Base-by-base conservation (phyloP, 2,329 filamentous ascomycete species). In the Calonectria pseudoreteaudii region DNA sequence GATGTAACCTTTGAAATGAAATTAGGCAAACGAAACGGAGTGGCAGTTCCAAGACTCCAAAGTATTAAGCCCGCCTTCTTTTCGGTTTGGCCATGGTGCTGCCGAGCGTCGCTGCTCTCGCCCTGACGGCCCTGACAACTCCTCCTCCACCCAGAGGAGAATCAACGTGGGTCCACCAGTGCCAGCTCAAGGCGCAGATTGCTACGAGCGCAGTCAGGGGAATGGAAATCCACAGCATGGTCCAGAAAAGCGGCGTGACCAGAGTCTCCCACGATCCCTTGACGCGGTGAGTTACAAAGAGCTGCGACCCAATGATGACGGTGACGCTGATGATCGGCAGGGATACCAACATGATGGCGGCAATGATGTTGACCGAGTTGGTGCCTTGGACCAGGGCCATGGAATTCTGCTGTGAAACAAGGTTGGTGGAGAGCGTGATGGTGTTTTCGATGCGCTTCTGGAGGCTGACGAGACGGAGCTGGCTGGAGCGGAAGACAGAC, bases 281-380 rank as follows among this genome's bases (percentile, higher is more conserved):
- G 4, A 73, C 71, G 0, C 62, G 72, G 8, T 81, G 71, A 1
- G 81, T 75, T 1, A 79, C 66, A 8, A 82, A 78, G 7, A 82
- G 44, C 62, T 81, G 81, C 10, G 81, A 83, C 44, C 81, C 81
- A 9, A 78, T 60, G 8, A 86, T 77, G 0, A 81, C 79, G 11
- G 85, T 83, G 10, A 86, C 83, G 0, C 80, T 81, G 2, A 82
- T 84, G 0, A 83, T 84, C 1, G 85, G 85, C 0, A 86, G 62
- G 72, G 86, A 86, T 8, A 86, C 67, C 70, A 86, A 80, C 8
- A 84, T 85, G 26, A 86, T 82, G 44, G 80, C 79, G 4, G 85
- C 82, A 36, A 86, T 84, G 8, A 84, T 80, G 65, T 82, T 84
- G 82, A 85, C 85, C 16, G 81, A 81, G n/a, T 79, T 82, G 28